Evolutionary conservation across 371 early-diverging fungal species (phyloP).

Genomic region (Mortierella sp.): DNA sequence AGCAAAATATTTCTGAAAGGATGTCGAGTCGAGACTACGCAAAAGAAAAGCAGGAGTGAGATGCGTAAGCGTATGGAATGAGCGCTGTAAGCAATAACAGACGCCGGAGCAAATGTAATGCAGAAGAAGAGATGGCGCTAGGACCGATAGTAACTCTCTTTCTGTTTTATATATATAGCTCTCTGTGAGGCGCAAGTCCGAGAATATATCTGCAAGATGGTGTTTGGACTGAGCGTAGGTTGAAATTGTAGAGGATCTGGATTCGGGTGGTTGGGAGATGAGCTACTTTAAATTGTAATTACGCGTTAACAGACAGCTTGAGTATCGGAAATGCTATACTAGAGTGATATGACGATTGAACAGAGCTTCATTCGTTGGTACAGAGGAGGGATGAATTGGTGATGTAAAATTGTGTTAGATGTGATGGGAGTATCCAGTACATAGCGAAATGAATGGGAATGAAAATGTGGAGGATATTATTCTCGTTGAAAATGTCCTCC

Average conservation of each 20-base stretch:
- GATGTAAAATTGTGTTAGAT: not conserved
- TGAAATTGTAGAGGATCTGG: not conserved
- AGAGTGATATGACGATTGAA: not conserved
- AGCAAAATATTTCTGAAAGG: not conserved
- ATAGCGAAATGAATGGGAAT: not conserved
- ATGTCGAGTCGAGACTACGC: not conserved
- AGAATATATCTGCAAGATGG: not conserved
- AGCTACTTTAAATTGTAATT: not conserved
- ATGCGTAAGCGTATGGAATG: not conserved
- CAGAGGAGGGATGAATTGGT: not conserved
- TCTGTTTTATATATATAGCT: not conserved
- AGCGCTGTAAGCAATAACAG: not conserved
- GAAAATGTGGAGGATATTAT: not conserved
- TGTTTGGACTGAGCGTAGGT: not conserved
- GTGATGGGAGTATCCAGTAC: too few relatives aligned
- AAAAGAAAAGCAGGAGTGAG: not conserved
- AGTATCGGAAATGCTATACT: not conserved
- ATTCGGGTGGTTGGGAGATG: not conserved
- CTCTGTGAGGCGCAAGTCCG: not conserved
- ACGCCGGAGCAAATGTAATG: not conserved
- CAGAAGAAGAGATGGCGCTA: not conserved
- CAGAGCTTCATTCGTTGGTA: not conserved
- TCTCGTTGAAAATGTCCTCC: not conserved
- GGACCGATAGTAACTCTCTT: not conserved
- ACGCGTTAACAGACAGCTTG: not conserved